Percentiles rank a stretch among this genome's conserved stretches.
phyloP scores from a whole-genome alignment of 495 filamentous ascomycete genomes.

The Penicillium ochrochloron region DNA sequence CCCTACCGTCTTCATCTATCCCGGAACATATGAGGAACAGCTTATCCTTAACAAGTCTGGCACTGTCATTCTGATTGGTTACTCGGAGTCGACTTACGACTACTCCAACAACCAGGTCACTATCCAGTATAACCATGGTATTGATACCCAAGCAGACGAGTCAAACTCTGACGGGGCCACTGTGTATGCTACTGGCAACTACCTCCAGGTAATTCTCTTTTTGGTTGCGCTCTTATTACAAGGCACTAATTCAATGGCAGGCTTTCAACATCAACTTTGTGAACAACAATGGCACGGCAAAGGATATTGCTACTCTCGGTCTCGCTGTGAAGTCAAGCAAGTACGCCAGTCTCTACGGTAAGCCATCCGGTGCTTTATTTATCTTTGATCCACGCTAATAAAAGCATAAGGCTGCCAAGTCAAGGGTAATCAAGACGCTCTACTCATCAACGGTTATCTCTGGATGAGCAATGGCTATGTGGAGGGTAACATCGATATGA shows the following conservation, averaged over 20 bases:
- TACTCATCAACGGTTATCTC: constrained; percentile 21
- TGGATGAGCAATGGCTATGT: constrained; percentile 20
- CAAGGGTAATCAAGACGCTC: constrained; percentile 18
- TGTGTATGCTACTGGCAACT: too few relatives aligned
- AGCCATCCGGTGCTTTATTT: too few relatives aligned
- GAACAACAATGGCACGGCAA: too few relatives aligned
- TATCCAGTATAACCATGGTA: constrained; percentile 22
- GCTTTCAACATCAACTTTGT: too few relatives aligned
- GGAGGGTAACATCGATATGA: constrained; percentile 25
- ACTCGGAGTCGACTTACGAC: constrained; percentile 23
- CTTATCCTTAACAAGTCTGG: constrained; percentile 21
- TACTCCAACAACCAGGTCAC: constrained; percentile 21
- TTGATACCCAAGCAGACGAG: constrained; percentile 18
- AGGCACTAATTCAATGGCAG: too few relatives aligned
- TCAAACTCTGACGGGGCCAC: background rate
- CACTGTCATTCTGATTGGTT: constrained; percentile 17
- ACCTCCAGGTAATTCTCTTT: too few relatives aligned
- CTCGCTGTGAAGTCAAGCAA: too few relatives aligned
- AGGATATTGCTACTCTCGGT: too few relatives aligned
- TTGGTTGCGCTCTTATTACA: too few relatives aligned
- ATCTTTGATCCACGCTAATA: too few relatives aligned
- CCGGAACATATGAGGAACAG: constrained; percentile 1
- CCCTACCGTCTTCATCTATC: too few relatives aligned
- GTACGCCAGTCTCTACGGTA: too few relatives aligned
- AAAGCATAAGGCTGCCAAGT: constrained; percentile 16